Evolutionary conservation across 768 basidiomycete genomes (phyloP).

Genomic region (Clavaria fumosa): DNA sequence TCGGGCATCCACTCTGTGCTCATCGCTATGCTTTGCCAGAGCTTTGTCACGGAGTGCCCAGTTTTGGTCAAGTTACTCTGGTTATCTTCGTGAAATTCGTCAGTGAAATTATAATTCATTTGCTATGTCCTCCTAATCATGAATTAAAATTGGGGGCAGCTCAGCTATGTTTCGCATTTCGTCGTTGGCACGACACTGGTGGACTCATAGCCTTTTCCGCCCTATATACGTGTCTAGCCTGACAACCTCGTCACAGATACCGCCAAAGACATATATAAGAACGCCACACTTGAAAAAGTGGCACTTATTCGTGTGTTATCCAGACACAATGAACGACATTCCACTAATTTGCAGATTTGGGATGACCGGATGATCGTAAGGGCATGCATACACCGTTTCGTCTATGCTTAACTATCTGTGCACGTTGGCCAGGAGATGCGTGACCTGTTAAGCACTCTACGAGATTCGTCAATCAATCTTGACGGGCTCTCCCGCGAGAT

Average conservation of each 20-base stretch:
- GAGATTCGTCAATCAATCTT: too few species aligned
- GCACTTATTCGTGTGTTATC: slow-evolving; percentile 31
- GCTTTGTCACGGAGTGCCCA: slow-evolving; percentile 66
- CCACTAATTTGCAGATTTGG: slow-evolving; percentile 10
- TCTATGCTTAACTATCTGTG: background rate
- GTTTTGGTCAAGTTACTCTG: slow-evolving; percentile 77
- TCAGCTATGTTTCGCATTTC: slow-evolving; percentile 62
- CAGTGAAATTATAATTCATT: slow-evolving; percentile 18
- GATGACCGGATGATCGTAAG: background rate
- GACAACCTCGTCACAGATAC: slow-evolving; percentile 25
- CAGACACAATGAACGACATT: slow-evolving; percentile 26
- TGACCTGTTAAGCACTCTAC: too few species aligned
- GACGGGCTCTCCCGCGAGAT: too few species aligned
- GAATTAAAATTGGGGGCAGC: slow-evolving; percentile 25
- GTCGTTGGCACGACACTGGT: slow-evolving; percentile 66
- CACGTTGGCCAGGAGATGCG: background rate
- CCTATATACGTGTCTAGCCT: slow-evolving; percentile 7
- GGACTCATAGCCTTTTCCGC: slow-evolving; percentile 7
- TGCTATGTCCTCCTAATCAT: background rate
- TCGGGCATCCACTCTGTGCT: background rate
- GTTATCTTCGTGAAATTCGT: slow-evolving; percentile 69
- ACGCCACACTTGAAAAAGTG: slow-evolving; percentile 44
- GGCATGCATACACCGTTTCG: background rate
- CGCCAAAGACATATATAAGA: slow-evolving; percentile 52
- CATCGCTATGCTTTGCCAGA: slow-evolving; percentile 20